These are phyloP conservation scores for Sisymbrium irio DNA, from an alignment of 345 rosid genomes.

Conservation along the genomic window DNA sequence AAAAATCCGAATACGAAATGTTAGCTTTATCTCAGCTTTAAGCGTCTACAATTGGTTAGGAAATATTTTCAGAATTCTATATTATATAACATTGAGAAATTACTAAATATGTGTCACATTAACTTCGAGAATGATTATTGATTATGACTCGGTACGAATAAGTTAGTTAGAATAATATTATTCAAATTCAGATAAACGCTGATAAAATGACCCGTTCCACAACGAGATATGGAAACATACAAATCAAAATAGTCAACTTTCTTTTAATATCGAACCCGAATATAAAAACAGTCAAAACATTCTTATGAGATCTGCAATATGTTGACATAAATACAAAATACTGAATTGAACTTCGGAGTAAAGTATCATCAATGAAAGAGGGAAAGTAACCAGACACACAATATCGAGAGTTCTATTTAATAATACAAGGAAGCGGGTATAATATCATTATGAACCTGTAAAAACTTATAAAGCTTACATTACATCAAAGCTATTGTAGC, in stretches of 20 bases:
- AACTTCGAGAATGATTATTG: background rate
- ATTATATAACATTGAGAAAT: background rate
- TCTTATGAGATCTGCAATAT: background rate
- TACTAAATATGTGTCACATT: background rate
- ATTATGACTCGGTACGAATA: background rate
- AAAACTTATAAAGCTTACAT: conserved; percentile 47
- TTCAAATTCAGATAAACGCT: background rate
- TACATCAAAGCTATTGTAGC: conserved; percentile 38
- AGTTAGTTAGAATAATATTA: background rate
- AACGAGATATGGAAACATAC: background rate
- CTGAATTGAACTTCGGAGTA: background rate
- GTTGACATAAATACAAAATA: background rate
- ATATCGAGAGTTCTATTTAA: background rate
- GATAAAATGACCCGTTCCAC: too few species aligned
- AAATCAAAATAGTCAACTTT: background rate
- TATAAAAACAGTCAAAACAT: background rate
- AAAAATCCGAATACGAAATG: background rate
- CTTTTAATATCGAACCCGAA: background rate
- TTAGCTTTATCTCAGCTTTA: too few species aligned
- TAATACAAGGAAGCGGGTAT: conserved; percentile 38
- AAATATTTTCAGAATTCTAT: too few species aligned
- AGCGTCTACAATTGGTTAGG: too few species aligned
- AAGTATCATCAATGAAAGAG: background rate
- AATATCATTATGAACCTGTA: conserved; percentile 74
- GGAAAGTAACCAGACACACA: background rate